These are phyloP conservation scores for Tylopilus subfusipes DNA, from an alignment of 768 basidiomycete genomes.

Conservation along the genomic window DNA sequence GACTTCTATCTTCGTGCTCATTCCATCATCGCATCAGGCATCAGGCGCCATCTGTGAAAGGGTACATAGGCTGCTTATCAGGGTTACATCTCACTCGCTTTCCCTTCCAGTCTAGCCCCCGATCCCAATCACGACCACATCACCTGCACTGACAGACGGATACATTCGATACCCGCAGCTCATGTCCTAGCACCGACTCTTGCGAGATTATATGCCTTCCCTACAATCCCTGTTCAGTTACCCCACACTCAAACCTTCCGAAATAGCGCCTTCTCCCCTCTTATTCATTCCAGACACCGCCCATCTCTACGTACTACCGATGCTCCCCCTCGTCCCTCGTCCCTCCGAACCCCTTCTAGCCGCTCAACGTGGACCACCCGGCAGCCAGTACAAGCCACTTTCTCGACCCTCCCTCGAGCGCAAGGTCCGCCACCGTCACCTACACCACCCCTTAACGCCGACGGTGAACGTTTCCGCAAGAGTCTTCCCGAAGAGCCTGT, in stretches of 20 bases:
- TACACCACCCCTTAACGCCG: slow-evolving; percentile 19
- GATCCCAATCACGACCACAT: slow-evolving; percentile 66
- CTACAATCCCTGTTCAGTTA: slow-evolving; percentile 68
- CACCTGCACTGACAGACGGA: slow-evolving; percentile 49
- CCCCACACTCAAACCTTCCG: slow-evolving; percentile 32
- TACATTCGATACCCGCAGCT: slow-evolving; percentile 61
- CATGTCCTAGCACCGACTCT: slow-evolving; percentile 76
- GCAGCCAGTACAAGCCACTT: slow-evolving; percentile 19
- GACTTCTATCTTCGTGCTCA: slow-evolving; percentile 30
- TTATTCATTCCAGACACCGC: slow-evolving; percentile 38
- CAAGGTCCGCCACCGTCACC: slow-evolving; percentile 23
- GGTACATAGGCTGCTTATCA: slow-evolving; percentile 29
- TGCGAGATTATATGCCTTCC: slow-evolving; percentile 75
- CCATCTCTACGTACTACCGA: slow-evolving; percentile 33
- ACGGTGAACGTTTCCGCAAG: slow-evolving; percentile 30
- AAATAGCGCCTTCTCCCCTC: slow-evolving; percentile 40
- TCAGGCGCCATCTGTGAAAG: slow-evolving; percentile 30
- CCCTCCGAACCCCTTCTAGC: slow-evolving; percentile 28
- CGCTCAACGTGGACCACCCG: slow-evolving; percentile 2
- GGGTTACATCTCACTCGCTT: slow-evolving; percentile 6
- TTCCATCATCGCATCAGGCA: slow-evolving; percentile 25
- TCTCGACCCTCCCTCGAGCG: slow-evolving; percentile 26
- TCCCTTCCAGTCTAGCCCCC: slow-evolving; percentile 34
- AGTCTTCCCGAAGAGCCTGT: no score
- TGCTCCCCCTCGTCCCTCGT: slow-evolving; percentile 36